Conservation (phyloP, 441 rosid genomes). For the Arabidopsis hybrid region DNA sequence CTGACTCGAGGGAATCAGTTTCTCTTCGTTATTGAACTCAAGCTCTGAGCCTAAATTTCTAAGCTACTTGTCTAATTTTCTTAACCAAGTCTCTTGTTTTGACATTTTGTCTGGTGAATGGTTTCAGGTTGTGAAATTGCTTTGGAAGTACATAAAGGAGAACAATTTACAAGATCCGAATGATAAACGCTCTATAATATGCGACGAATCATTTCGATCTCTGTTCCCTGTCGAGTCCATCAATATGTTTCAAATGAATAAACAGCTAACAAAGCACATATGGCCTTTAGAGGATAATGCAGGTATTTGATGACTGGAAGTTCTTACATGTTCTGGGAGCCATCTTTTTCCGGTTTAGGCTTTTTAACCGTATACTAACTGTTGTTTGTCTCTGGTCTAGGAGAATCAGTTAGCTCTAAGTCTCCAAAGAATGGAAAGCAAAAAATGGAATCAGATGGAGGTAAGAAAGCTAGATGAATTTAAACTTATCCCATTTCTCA, state of each 20-base stretch:
- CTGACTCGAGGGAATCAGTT: constrained; percentile 17
- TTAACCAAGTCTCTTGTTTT: constrained; percentile 12
- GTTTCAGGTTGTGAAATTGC: constrained; percentile 62
- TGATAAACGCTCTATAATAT: constrained; percentile 59
- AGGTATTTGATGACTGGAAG: constrained; percentile 49
- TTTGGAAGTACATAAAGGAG: constrained; percentile 67
- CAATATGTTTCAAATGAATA: constrained; percentile 75
- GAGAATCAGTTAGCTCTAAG: constrained; percentile 47
- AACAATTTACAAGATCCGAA: constrained; percentile 70
- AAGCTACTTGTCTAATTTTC: constrained; percentile 21
- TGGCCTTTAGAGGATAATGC: constrained; percentile 57
- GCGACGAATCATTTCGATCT: constrained; percentile 57
- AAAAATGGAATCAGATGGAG: constrained; percentile 56
- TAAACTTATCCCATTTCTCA: constrained; percentile 18
- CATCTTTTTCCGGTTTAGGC: constrained; percentile 1
- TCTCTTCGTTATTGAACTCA: constrained; percentile 18
- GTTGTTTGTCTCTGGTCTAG: constrained; percentile 41
- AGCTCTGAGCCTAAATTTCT: constrained; percentile 17
- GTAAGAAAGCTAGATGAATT: constrained; percentile 57
- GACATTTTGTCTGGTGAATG: constrained; percentile 34
- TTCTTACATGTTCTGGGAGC: background rate
- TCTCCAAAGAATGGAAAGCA: constrained; percentile 48
- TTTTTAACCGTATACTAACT: constrained; percentile 23
- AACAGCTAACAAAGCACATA: constrained; percentile 66
- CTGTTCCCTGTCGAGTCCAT: constrained; percentile 60